phyloP scores from a whole-genome alignment of 2,329 filamentous ascomycete species.

The Fusarium sacchari region DNA sequence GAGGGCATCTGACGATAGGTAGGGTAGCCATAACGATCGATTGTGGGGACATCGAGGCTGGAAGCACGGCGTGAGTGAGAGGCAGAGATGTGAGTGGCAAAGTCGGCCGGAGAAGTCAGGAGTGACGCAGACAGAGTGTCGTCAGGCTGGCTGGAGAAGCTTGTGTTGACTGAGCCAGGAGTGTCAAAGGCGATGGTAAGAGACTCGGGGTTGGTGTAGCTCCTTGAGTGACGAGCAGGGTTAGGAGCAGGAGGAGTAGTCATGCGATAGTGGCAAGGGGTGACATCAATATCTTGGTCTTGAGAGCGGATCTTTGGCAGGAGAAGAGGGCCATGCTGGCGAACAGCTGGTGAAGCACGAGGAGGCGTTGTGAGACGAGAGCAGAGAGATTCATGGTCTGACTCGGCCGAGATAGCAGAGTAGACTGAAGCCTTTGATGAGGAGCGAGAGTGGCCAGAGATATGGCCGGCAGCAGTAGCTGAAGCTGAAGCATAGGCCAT shows the following conservation, averaged over 20 bases:
- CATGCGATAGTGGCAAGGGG: slow-evolving; percentile 55
- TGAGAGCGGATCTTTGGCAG: slow-evolving; percentile 88
- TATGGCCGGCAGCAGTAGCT: slow-evolving; percentile 35
- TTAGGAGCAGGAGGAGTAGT: slow-evolving; percentile 43
- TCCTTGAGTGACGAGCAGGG: slow-evolving; percentile 61
- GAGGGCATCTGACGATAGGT: slow-evolving; percentile 80
- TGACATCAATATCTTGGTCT: slow-evolving; percentile 78
- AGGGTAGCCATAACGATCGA: slow-evolving; percentile 82
- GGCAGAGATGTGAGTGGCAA: slow-evolving; percentile 53
- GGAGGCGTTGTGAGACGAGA: slow-evolving; percentile 75
- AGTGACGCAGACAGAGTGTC: slow-evolving; percentile 56
- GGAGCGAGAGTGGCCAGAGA: slow-evolving; percentile 67
- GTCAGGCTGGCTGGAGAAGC: slow-evolving; percentile 52
- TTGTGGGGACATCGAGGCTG: slow-evolving; percentile 71
- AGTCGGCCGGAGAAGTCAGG: slow-evolving; percentile 73
- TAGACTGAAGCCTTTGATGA: slow-evolving; percentile 74
- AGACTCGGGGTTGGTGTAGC: slow-evolving; percentile 71
- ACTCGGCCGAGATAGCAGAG: slow-evolving; percentile 66
- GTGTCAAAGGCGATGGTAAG: slow-evolving; percentile 52
- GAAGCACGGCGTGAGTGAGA: slow-evolving; percentile 66
- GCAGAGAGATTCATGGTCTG: slow-evolving; percentile 71
- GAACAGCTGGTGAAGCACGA: slow-evolving; percentile 73
- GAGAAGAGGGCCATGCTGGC: slow-evolving; percentile 81
- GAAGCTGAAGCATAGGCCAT: slow-evolving; percentile 55
- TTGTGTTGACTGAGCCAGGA: slow-evolving; percentile 47